phyloP scores from a whole-genome alignment of 805 yeast genomes.

The Ogataea salicorniae region DNA sequence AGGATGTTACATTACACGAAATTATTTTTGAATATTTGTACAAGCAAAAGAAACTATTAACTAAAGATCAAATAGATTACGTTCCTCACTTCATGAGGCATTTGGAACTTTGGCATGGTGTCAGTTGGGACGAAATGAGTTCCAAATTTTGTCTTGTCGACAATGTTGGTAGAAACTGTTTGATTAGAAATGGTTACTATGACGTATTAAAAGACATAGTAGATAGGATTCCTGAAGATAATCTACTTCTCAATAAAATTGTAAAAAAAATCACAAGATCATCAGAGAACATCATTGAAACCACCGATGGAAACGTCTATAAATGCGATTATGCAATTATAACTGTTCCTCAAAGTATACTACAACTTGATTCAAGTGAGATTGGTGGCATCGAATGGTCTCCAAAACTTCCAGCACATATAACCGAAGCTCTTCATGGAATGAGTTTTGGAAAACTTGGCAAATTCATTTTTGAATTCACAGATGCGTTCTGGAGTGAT shows the following conservation, averaged over 20 bases:
- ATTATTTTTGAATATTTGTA: conserved; percentile 39
- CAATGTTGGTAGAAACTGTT: conserved; percentile 75
- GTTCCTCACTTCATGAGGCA: conserved; percentile 50
- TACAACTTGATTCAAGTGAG: conserved; percentile 37
- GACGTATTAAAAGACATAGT: conserved; percentile 43
- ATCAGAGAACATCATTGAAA: conserved; percentile 27
- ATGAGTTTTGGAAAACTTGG: conserved; percentile 68
- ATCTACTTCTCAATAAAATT: conserved; percentile 36
- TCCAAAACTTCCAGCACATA: conserved; percentile 47
- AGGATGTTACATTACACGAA: conserved; percentile 50
- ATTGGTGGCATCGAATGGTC: conserved; percentile 48
- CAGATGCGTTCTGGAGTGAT: conserved; percentile 52
- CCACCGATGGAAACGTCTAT: conserved; percentile 29
- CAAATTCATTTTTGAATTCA: conserved; percentile 67
- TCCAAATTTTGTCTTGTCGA: conserved; percentile 65
- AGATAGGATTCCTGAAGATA: conserved; percentile 33
- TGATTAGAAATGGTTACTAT: conserved; percentile 57
- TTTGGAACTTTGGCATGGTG: conserved; percentile 78
- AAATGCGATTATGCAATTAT: conserved; percentile 57
- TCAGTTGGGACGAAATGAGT: conserved; percentile 61
- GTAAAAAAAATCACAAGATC: conserved; percentile 36
- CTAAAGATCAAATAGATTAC: conserved; percentile 44
- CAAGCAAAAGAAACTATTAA: conserved; percentile 41
- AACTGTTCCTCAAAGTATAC: conserved; percentile 72
- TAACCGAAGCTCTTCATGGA: conserved; percentile 39